phyloP scores from a whole-genome alignment of 345 rosid genomes.

The Gossypium anomalum region DNA sequence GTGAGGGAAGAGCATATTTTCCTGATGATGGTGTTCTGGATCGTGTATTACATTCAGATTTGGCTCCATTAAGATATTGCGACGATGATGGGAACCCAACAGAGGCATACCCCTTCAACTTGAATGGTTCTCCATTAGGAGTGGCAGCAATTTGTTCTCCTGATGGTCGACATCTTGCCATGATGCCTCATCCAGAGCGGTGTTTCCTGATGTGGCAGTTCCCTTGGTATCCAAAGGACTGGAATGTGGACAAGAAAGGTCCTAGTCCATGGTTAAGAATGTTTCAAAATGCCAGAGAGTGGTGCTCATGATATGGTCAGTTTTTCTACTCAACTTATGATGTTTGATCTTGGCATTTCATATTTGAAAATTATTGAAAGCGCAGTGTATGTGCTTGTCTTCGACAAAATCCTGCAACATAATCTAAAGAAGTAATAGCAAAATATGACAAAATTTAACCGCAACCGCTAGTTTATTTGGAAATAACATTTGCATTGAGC shows the following conservation, averaged over 20 bases:
- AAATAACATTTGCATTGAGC: not conserved
- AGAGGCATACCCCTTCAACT: conserved; percentile 80
- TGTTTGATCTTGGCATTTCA: not conserved
- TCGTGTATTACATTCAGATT: conserved; percentile 53
- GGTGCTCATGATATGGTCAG: conserved; percentile 50
- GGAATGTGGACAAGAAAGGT: conserved; percentile 79
- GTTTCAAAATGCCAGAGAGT: conserved; percentile 95
- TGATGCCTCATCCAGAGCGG: conserved; percentile 99
- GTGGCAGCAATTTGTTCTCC: conserved; percentile 91
- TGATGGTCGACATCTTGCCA: conserved; percentile 89
- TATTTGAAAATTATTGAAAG: not conserved
- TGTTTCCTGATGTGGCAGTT: conserved; percentile 99
- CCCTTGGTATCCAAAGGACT: conserved; percentile 86
- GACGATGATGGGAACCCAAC: conserved; percentile 82
- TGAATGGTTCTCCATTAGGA: conserved; percentile 95
- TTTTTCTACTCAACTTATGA: not conserved
- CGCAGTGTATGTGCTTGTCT: not conserved
- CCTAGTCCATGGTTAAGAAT: conserved; percentile 94
- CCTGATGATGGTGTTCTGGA: conserved; percentile 86
- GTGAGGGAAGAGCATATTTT: conserved; percentile 92
- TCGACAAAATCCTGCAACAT: not conserved
- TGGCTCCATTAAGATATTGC: conserved; percentile 82
- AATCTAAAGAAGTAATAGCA: not conserved
- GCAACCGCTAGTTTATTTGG: not conserved
- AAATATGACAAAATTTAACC: no score